Conservation (phyloP, 2,329 filamentous ascomycete genomes). For the Claviceps paspali region DNA sequence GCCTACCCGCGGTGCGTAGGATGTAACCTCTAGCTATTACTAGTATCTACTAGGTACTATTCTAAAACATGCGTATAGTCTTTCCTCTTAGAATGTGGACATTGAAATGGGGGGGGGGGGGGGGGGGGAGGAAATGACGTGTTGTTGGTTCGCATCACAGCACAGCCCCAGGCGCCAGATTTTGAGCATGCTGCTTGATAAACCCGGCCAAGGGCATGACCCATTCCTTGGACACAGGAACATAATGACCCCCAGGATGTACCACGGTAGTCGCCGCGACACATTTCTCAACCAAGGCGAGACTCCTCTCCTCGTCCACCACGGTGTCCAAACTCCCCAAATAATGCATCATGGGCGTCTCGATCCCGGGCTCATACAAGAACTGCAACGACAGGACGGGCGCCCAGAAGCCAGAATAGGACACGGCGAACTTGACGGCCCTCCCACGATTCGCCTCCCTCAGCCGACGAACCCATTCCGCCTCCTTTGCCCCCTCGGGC, state of each 20-base stretch:
- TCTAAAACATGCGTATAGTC: too few relatives aligned
- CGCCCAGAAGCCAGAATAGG: slow-evolving; percentile 65
- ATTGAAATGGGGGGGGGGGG: too few relatives aligned
- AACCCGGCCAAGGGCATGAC: slow-evolving; percentile 61
- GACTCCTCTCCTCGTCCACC: slow-evolving; percentile 62
- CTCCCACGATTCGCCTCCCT: slow-evolving; percentile 31
- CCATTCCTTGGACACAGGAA: slow-evolving; percentile 73
- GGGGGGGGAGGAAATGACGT: too few relatives aligned
- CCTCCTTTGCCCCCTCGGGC: slow-evolving; percentile 10
- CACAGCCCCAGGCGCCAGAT: slow-evolving; percentile 12
- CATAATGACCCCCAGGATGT: slow-evolving; percentile 82
- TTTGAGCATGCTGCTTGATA: slow-evolving; percentile 30
- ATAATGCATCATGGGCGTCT: slow-evolving; percentile 67
- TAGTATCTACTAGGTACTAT: too few relatives aligned
- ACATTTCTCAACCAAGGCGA: slow-evolving; percentile 50
- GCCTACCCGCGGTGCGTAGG: too few relatives aligned
- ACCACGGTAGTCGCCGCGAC: slow-evolving; percentile 38
- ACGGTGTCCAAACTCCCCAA: slow-evolving; percentile 75
- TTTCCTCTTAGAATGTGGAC: too few relatives aligned
- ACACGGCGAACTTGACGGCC: slow-evolving; percentile 53
- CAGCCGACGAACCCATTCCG: slow-evolving; percentile 28
- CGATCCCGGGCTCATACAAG: slow-evolving; percentile 55
- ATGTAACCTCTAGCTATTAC: too few relatives aligned
- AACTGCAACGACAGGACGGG: slow-evolving; percentile 45
- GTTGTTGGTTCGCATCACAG: too few relatives aligned